A percentile compares a stretch with the other conserved stretches of the same genome.
phyloP scores from a whole-genome alignment of 257 asterid genomes.

The Solanum habrochaites region DNA sequence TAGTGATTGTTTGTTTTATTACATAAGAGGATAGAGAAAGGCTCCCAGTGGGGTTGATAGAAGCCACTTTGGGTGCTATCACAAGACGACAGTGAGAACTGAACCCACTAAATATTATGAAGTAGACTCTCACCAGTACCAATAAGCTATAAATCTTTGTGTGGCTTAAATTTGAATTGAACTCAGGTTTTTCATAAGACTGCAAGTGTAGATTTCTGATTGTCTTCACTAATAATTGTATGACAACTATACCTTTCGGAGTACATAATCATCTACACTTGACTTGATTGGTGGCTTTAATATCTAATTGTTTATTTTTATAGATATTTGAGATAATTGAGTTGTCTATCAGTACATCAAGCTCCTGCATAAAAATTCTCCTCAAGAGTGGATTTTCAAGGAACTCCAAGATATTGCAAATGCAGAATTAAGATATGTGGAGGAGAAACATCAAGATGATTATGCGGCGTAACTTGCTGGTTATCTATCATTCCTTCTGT shows the following conservation, averaged over 20 bases:
- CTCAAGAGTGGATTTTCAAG: slow-evolving; percentile 89
- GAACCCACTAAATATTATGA: background rate
- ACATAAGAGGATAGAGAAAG: background rate
- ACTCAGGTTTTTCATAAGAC: background rate
- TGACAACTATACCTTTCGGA: background rate
- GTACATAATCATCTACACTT: background rate
- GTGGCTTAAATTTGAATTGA: background rate
- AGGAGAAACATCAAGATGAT: slow-evolving; percentile 97
- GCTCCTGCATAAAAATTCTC: slow-evolving; percentile 58
- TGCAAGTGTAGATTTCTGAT: background rate
- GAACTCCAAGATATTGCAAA: slow-evolving; percentile 90
- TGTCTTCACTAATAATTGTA: background rate
- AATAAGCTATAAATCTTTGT: background rate
- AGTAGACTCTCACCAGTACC: background rate
- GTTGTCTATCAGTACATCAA: slow-evolving; percentile 86
- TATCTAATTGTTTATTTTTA: slow-evolving; percentile 12
- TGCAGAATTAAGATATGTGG: slow-evolving; percentile 87
- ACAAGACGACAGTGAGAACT: background rate
- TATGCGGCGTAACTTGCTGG: slow-evolving; percentile 98
- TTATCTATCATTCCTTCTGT: background rate
- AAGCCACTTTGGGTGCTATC: background rate
- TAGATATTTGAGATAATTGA: slow-evolving; percentile 74
- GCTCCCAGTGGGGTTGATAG: background rate
- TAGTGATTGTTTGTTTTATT: background rate
- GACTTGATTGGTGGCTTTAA: background rate